These are phyloP conservation scores for Umbelopsis sp. DNA, from an alignment of 192 early-diverging fungal species.

Conservation along the genomic window DNA sequence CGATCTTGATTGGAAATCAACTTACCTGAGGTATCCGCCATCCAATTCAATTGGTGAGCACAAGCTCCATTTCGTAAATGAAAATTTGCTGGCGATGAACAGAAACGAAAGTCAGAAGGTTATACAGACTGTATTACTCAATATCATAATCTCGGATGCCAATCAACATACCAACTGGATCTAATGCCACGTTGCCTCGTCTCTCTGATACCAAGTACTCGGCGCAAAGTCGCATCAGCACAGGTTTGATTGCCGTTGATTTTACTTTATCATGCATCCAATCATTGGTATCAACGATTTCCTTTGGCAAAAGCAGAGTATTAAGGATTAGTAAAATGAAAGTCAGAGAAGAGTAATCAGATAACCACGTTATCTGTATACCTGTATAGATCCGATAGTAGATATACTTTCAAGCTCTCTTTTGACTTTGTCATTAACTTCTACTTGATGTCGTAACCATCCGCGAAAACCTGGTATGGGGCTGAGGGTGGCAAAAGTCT, in stretches of 20 bases:
- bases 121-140: background rate
- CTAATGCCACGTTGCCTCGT: conserved; percentile 63
- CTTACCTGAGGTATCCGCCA: conserved; percentile 79
- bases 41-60: conserved; percentile 86
- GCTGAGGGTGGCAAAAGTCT: conserved; percentile 85
- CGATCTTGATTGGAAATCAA: too few species aligned
- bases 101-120: background rate
- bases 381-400: background rate
- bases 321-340: too few species aligned
- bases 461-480: conserved; percentile 86
- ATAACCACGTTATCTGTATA: background rate
- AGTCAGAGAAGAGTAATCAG: background rate
- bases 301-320: background rate
- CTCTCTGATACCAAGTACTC: conserved; percentile 66
- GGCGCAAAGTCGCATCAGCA: conserved; percentile 62
- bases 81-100: conserved; percentile 71
- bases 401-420: background rate
- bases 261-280: background rate
- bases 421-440: background rate
- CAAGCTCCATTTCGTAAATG: conserved; percentile 94
- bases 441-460: conserved; percentile 65
- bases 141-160: conserved; percentile 17
- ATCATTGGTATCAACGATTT: background rate
- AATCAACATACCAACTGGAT: conserved; percentile 84
- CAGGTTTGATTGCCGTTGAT: conserved; percentile 50